Base-by-base conservation (phyloP, 225 moss, liverwort and hornwort species). In the Neckera pumila region DNA sequence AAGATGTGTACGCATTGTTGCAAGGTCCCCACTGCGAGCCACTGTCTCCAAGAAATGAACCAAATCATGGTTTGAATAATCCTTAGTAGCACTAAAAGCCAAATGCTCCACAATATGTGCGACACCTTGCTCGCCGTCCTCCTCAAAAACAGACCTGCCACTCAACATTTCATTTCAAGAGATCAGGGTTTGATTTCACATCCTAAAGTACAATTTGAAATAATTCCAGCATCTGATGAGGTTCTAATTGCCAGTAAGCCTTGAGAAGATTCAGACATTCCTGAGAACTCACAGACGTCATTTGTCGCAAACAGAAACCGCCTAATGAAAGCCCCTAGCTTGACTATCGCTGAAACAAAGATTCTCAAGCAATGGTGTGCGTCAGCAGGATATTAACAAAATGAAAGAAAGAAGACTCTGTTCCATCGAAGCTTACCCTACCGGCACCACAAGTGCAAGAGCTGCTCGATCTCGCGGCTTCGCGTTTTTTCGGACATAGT, bases 21-120 rank as follows among this genome's bases (percentile, higher is more conserved):
- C 97, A 97, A 43, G 95, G 92, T 82, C 97, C 97, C 90, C 95
- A 95, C 88, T 94, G 86, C 90, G 95, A 93, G 86, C 97, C 97
- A 49, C 94, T 90, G 93, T 93, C 89, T 96, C 96, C 89, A 97
- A 81, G 79, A 95, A 96, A 66, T 86, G 91, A 79, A 97, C 90
- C 78, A 97, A 93, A 73, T 96, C 96, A 90, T 96, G 94, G 90
- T 97, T 95, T 45, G 94, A 89, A 71, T 92, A 95, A 75, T 94
- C 92, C 93, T 83, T 92, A 22, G 96, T 97, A 59, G 95, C 97
- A 88, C 93, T 95, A 64, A 97, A 97, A 70, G 95, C 96, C 90
- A 97, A 88, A 88, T 97, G 97, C 89, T 95, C 96, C 91, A 97
- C 91, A 43, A 97, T 95, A 85, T 97, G 97, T 83, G 97, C 95